A percentile compares a stretch with the other conserved stretches of the same genome.
Evolutionary conservation across 441 rosid genomes (phyloP).

Genomic region (Bruguiera hainesii): DNA sequence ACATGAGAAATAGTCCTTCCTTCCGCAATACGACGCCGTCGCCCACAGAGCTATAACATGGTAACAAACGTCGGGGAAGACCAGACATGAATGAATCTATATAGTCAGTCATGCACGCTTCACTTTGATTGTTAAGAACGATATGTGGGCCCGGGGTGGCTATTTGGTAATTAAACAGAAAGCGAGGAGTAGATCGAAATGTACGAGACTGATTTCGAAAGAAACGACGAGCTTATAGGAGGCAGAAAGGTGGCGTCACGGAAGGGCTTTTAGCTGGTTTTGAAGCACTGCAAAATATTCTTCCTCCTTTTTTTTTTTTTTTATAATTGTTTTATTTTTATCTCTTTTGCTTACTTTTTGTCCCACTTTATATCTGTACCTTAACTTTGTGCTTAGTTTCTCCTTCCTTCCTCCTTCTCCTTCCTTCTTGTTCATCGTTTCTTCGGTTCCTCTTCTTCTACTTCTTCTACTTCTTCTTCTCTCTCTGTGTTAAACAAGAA

Average conservation of each 20-base stretch:
- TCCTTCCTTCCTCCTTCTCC: constrained; percentile 10
- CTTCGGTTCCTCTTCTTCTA: background rate
- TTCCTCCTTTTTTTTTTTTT: constrained; percentile 1
- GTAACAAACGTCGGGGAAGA: no score
- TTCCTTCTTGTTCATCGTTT: background rate
- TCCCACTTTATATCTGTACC: constrained; percentile 49
- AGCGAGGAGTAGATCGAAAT: no score
- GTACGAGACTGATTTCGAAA: no score
- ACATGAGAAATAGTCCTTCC: no score
- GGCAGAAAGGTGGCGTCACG: background rate
- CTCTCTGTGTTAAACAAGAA: background rate
- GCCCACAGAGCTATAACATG: no score
- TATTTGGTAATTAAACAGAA: no score
- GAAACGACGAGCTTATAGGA: background rate
- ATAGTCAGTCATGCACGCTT: no score
- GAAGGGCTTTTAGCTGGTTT: background rate
- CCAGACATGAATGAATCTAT: no score
- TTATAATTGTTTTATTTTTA: constrained; percentile 4
- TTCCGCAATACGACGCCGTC: no score
- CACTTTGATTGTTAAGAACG: no score
- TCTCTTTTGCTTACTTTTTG: constrained; percentile 18
- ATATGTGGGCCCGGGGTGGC: no score
- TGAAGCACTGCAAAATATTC: constrained; percentile 36
- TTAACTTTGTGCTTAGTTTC: constrained; percentile 35
- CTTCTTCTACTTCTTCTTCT: background rate